Percentiles rank a stretch among this genome's conserved stretches.
phyloP scores from a whole-genome alignment of 176 grass and related monocot species.

The Aegilops tauschii region DNA sequence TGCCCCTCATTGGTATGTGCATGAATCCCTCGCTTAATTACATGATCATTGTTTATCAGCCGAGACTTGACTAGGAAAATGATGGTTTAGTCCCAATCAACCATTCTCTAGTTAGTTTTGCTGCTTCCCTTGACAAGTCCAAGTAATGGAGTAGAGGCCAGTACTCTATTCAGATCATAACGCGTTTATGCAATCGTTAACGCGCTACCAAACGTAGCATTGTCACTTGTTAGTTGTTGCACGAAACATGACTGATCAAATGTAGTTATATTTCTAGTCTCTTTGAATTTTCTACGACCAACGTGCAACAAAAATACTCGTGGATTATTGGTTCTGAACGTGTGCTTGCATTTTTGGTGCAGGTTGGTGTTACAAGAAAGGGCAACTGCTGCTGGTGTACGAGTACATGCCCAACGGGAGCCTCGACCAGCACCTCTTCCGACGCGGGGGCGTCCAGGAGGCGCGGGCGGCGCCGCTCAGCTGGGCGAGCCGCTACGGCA shows the following conservation, averaged over 20 bases:
- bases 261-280: background rate
- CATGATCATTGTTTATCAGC: background rate
- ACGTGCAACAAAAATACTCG: background rate
- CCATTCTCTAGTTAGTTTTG: background rate
- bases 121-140: conserved; percentile 13
- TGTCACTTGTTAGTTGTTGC: background rate
- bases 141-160: background rate
- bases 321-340: background rate
- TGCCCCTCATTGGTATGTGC: conserved; percentile 43
- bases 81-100: background rate
- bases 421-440: conserved; percentile 53
- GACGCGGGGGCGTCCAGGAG: background rate
- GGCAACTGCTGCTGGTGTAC: conserved; percentile 65
- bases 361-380: conserved; percentile 71
- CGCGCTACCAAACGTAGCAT: background rate
- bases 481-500: conserved; percentile 54
- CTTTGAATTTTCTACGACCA: background rate
- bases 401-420: conserved; percentile 96
- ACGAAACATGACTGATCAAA: background rate
- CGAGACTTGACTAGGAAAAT: background rate
- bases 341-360: background rate
- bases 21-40: background rate
- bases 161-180: conserved; percentile 1
- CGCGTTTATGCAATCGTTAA: conserved; percentile 12
- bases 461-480: conserved; percentile 18